These are phyloP conservation scores for Scutellospora calospora DNA, from an alignment of 371 early-diverging fungal species.

Conservation along the genomic window DNA sequence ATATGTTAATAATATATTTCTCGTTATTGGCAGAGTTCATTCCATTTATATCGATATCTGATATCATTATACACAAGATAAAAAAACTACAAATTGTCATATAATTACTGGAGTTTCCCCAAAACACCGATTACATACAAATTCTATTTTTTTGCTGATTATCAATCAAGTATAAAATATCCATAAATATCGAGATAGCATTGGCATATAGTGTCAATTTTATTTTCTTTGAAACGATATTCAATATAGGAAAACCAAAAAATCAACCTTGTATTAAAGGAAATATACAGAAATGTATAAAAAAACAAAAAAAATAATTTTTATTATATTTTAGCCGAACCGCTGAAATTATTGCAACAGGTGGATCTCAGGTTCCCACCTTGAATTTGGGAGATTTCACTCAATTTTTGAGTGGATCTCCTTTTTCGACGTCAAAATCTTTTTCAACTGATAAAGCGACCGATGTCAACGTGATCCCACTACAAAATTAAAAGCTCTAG, in stretches of 20 bases:
- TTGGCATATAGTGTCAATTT: too few species aligned
- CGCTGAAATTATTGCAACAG: conserved; percentile 65
- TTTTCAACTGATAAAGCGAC: conserved; percentile 29
- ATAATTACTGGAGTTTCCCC: too few species aligned
- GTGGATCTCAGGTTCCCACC: conserved; percentile 57
- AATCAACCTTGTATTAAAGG: conserved; percentile 71
- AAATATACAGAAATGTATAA: conserved; percentile 56
- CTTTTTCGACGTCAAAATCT: conserved; percentile 32
- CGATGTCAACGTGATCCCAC: conserved; percentile 60
- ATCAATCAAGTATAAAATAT: too few species aligned
- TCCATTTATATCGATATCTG: too few species aligned
- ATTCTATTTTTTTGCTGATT: too few species aligned
- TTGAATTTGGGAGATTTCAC: conserved; percentile 71
- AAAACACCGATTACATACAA: too few species aligned
- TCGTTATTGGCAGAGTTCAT: too few species aligned
- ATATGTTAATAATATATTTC: too few species aligned
- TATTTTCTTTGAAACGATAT: not conserved
- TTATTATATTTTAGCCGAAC: conserved; percentile 65
- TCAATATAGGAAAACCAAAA: conserved; percentile 58
- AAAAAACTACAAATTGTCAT: too few species aligned
- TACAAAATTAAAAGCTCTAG: conserved; percentile 76
- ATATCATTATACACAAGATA: too few species aligned
- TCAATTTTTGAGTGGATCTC: conserved; percentile 59
- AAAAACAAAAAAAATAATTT: not conserved
- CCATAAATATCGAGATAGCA: too few species aligned